Evolutionary conservation across 352 stramenopile species (phyloP).

Genomic region (Phytophthora kernoviae): DNA sequence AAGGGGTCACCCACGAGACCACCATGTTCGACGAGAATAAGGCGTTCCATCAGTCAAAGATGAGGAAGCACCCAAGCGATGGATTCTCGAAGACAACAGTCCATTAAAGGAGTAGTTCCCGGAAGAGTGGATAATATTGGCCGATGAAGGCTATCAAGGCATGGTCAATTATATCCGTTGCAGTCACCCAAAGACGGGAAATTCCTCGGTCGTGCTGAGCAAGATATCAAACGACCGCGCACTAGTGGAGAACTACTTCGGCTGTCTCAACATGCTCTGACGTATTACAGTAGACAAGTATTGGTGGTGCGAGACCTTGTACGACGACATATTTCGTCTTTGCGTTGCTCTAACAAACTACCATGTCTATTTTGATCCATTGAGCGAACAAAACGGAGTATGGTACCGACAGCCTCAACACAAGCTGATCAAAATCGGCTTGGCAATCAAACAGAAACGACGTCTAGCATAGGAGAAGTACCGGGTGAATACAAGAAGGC

Average conservation of each 20-base stretch:
- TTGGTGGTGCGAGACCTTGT: not conserved
- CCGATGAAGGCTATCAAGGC: conserved; percentile 3
- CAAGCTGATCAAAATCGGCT: conserved; percentile 9
- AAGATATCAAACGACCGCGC: conserved; percentile 7
- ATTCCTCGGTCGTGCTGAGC: not conserved
- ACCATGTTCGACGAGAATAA: conserved; percentile 12
- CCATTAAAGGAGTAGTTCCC: not conserved
- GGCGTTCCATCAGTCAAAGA: not conserved
- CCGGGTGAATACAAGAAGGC: not conserved
- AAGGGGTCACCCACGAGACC: conserved; percentile 8
- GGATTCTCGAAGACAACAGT: not conserved
- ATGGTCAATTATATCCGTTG: not conserved
- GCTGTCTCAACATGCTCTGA: conserved; percentile 3
- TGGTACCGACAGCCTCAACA: conserved; percentile 3
- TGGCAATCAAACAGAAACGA: conserved; percentile 10
- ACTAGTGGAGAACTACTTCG: conserved; percentile 2
- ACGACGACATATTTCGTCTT: conserved; percentile 10
- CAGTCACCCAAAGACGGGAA: conserved; percentile 6
- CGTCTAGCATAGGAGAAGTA: conserved; percentile 8
- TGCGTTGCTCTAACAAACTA: conserved; percentile 1
- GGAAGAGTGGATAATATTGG: not conserved
- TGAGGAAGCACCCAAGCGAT: not conserved
- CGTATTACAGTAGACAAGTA: conserved; percentile 6
- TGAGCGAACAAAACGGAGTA: conserved; percentile 4
- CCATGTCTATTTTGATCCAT: not conserved